Conservation (phyloP, 208 protist genomes). For the Leishmania tarentolae region DNA sequence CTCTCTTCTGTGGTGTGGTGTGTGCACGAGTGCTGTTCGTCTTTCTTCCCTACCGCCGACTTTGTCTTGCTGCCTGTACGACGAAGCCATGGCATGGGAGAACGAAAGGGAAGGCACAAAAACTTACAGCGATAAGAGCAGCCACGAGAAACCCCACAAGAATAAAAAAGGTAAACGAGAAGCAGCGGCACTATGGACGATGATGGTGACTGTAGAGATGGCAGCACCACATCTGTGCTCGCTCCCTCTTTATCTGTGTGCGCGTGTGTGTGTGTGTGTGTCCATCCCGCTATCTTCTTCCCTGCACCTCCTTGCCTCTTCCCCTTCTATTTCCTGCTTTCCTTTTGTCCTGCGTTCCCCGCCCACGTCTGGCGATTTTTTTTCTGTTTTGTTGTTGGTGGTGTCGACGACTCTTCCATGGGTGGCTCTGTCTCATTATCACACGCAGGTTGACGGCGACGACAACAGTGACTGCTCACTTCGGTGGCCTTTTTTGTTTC, state of each 20-base stretch:
- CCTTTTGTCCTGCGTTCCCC: too few species aligned
- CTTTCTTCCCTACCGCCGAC: too few species aligned
- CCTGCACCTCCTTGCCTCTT: slow-evolving; percentile 5
- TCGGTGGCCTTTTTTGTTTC: neutral
- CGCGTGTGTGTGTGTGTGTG: neutral
- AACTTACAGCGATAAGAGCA: neutral
- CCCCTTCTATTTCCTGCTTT: neutral
- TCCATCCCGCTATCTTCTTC: slow-evolving; percentile 3
- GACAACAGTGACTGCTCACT: neutral
- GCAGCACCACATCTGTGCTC: neutral
- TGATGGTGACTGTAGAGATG: neutral
- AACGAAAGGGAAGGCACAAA: neutral
- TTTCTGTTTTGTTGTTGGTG: neutral
- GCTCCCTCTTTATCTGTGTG: slow-evolving; percentile 11
- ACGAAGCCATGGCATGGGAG: neutral
- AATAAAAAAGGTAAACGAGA: neutral
- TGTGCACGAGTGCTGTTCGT: too few species aligned
- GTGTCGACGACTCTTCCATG: too few species aligned
- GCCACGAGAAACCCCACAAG: neutral
- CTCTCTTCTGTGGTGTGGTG: too few species aligned
- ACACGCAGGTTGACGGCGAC: too few species aligned
- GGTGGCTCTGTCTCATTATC: too few species aligned
- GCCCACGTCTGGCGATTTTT: too few species aligned
- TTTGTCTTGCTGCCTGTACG: neutral
- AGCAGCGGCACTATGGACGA: neutral